Conservation (phyloP, 2,329 filamentous ascomycete genomes). For the Colletotrichum plurivorum region DNA sequence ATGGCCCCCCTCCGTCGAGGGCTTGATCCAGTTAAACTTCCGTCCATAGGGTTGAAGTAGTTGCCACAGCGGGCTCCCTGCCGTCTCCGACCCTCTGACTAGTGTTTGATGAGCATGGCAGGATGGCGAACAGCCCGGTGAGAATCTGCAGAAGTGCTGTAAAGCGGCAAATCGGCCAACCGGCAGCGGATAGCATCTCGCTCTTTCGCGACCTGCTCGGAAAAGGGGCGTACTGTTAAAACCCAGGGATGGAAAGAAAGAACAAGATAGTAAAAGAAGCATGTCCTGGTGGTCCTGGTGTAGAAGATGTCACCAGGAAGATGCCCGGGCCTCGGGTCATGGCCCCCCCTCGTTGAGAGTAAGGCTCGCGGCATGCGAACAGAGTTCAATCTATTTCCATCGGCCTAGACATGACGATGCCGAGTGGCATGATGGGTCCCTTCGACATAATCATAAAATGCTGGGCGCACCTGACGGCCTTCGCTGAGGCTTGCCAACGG, state of each 20-base stretch:
- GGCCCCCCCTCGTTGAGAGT: neutral
- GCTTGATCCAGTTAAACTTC: conserved; percentile 30
- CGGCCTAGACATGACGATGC: neutral
- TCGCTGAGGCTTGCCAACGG: conserved; percentile 26
- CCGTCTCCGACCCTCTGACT: conserved; percentile 9
- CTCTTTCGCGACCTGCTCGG: neutral
- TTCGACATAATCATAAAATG: conserved; percentile 1
- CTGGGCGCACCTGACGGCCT: neutral
- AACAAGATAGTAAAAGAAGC: neutral
- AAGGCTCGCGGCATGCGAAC: conserved; percentile 1
- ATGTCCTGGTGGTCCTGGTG: neutral
- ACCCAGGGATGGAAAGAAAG: no score
- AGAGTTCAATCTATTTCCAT: conserved; percentile 14
- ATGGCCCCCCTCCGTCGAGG: neutral
- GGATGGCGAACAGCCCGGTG: conserved; percentile 29
- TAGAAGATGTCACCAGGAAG: neutral
- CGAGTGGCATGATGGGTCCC: conserved; percentile 4
- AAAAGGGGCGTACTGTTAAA: conserved; percentile 14
- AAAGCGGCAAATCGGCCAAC: neutral
- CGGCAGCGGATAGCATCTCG: neutral
- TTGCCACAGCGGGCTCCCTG: conserved; percentile 24
- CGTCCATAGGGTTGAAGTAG: conserved; percentile 13
- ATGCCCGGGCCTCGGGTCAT: neutral
- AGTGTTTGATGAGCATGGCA: conserved; percentile 22
- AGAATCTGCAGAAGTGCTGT: conserved; percentile 28